Percentiles rank a stretch among this genome's conserved stretches.
Conservation (phyloP, 129 eudicot species). For the Arctium minus region DNA sequence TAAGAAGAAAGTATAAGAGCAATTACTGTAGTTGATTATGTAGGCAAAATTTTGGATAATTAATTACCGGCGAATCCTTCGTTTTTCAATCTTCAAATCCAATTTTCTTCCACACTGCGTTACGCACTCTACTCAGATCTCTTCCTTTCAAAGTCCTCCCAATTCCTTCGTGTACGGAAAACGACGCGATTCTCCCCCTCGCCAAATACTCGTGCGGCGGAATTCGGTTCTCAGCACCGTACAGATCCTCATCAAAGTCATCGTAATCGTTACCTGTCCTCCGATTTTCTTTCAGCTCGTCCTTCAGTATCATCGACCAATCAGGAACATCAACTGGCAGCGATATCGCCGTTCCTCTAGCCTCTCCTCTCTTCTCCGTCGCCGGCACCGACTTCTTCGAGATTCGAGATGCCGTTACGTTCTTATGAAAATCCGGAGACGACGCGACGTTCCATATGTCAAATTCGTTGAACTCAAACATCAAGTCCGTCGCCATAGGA, state of each 20-base stretch:
- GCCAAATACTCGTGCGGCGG: conserved; percentile 89
- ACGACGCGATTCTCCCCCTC: conserved; percentile 56
- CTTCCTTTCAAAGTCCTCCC: conserved; percentile 84
- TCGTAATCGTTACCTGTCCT: conserved; percentile 27
- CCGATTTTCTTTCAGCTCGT: conserved; percentile 38
- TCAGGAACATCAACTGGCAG: conserved; percentile 66
- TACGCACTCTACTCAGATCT: conserved; percentile 67
- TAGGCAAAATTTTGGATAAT: conserved; percentile 17
- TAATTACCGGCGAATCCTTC: background rate
- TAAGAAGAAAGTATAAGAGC: background rate
- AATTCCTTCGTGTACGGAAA: conserved; percentile 76
- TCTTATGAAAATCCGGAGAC: conserved; percentile 50
- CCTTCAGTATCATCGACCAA: conserved; percentile 62
- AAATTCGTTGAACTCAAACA: conserved; percentile 64
- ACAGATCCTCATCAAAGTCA: conserved; percentile 30
- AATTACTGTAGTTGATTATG: conserved; percentile 9
- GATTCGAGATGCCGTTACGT: conserved; percentile 28
- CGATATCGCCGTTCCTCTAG: conserved; percentile 27
- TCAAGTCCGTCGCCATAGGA: conserved; percentile 18
- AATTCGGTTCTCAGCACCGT: conserved; percentile 37
- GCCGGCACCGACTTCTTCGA: conserved; percentile 30
- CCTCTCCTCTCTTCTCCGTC: conserved; percentile 8
- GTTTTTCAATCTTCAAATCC: conserved; percentile 49
- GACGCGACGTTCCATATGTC: conserved; percentile 53
- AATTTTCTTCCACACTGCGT: conserved; percentile 68